Evolutionary conservation across 2,329 filamentous ascomycete genomes (phyloP), one percentile per base, ranked within the genome.

Genomic region (Trematosphaeria pertusa): DNA sequence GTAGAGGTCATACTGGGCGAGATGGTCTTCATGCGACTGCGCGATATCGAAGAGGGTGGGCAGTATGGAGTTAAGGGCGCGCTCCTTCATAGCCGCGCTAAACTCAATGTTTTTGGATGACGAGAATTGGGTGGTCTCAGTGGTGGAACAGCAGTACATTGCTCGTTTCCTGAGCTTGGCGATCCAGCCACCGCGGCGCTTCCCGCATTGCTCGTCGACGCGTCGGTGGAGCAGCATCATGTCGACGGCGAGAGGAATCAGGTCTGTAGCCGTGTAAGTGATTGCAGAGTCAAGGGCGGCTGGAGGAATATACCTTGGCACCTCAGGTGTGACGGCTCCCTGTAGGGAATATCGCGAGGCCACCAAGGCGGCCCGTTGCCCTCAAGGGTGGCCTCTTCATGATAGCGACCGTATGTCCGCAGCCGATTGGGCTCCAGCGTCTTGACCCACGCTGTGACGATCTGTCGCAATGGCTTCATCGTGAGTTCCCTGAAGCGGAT

Each of bases 381-480:
- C 19, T 51, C 39, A 14, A 47, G 43, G 15, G 39, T 9, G 4
- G n/a, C 44, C 9, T 58, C 47, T 36, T 57, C 60, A 39, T 63
- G 57, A 32, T 70, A 69, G 3, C 52, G 56, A 5, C 64, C 62
- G 33, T 61, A 66, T 6, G 40, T 34, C 9, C 56, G 49, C 26
- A 59, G 50, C 4, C 67, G 62, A 15, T 53, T 51, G 3, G 66
- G 67, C 30, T 62, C 61, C 5, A 65, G 44, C 15, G 56, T 50
- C 44, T 63, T 66, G 24, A 70, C 54, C 67, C 67, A 70, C 6
- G 56, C 53, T 2, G 64, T 67, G n/a, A 63, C 61, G 24, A 70
- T 64, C 12, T 58, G 53, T 5, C 64, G 61, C 17, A 69, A 35
- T 0, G 66, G 64, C 42, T 65, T 70, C 56, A 66, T 62, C 10